Base-by-base conservation (phyloP, 495 filamentous ascomycete genomes). In the Talaromyces stipitatus region DNA sequence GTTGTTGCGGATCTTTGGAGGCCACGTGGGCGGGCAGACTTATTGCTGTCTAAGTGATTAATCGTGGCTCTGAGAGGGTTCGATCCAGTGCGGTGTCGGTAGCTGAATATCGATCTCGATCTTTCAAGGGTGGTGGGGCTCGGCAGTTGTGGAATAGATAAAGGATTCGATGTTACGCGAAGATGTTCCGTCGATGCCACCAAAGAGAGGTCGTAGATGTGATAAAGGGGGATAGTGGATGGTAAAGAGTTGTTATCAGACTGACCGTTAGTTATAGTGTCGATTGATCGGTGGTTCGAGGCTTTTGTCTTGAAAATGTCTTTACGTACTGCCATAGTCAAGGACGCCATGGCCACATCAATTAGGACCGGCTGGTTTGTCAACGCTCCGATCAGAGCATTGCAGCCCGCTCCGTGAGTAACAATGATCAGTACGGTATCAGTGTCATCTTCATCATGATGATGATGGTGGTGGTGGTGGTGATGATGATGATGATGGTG, bases 401-500 rank as follows among this genome's bases (percentile, higher is more conserved):
- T 99, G 71, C 94, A 96, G 50, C 92, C 95, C 10, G 95, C 95
- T n/a, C 92, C 92, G 64, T 99, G 94, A 0, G 95, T 96, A 51
- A 99, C 90, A 11, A 99, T 70, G 27, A 99, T 79, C n/a, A 99
- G 70, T 6, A 97, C 83, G 0, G 88, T 80, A 62, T 97, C 89
- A 4, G 79, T 72, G 23, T 85, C 80, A 2, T 79, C 73, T 11
- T 81, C 76, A 12, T 76, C 71, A 24, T 56, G 48, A 24, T 61
- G 50, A n/a, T 56, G 55, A 14, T 61, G 27, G 30, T 56, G 14
- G 18, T 53, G n/a, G n/a, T 56, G 36, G 38, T 43, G 43, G 14
- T 14, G 22, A 3, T 79, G 72, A 14, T 81, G 75, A 16, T 76
- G 70, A 24, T 57, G 51, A 23, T 60, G 52, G 14, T 57, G 55